Evolutionary conservation across 495 filamentous ascomycete species (phyloP).

Genomic region (Hypoxylon fragiforme): DNA sequence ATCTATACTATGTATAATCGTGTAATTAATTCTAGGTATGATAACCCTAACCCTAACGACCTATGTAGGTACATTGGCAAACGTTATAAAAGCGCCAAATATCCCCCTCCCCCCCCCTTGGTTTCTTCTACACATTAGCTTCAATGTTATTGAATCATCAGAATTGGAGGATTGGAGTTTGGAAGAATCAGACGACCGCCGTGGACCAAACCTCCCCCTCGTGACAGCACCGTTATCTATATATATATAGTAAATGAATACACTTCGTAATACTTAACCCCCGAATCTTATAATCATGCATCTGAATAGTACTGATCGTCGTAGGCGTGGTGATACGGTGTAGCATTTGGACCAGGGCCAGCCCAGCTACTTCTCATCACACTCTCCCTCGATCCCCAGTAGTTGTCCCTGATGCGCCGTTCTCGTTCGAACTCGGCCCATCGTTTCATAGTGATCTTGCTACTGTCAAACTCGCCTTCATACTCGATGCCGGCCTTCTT

Average conservation of each 20-base stretch:
- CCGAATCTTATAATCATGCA: conserved; percentile 38
- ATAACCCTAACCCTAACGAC: conserved; percentile 17
- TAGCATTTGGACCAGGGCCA: conserved; percentile 17
- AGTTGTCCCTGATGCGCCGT: conserved; percentile 44
- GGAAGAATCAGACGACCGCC: neutral
- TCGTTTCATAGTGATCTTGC: conserved; percentile 97
- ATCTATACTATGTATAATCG: conserved; percentile 13
- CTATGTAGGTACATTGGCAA: conserved; percentile 25
- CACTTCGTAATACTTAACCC: conserved; percentile 8
- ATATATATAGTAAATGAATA: conserved; percentile 24
- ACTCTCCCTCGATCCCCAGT: conserved; percentile 54
- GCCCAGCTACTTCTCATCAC: conserved; percentile 43
- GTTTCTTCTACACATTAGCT: conserved; percentile 20
- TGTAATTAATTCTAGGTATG: conserved; percentile 18
- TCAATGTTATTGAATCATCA: conserved; percentile 21
- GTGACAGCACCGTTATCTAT: conserved; percentile 14
- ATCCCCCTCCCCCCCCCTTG: too few relatives aligned
- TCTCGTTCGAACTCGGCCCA: conserved; percentile 93
- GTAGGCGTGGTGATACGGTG: conserved; percentile 47
- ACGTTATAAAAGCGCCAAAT: conserved; percentile 13
- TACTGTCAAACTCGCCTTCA: conserved; percentile 96
- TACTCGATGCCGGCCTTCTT: conserved; percentile 78
- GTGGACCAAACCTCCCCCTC: conserved; percentile 3
- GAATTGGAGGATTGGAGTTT: conserved; percentile 12
- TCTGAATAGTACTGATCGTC: conserved; percentile 57